phyloP scores from a whole-genome alignment of 805 yeast species.

The Clavispora vitiphila region DNA sequence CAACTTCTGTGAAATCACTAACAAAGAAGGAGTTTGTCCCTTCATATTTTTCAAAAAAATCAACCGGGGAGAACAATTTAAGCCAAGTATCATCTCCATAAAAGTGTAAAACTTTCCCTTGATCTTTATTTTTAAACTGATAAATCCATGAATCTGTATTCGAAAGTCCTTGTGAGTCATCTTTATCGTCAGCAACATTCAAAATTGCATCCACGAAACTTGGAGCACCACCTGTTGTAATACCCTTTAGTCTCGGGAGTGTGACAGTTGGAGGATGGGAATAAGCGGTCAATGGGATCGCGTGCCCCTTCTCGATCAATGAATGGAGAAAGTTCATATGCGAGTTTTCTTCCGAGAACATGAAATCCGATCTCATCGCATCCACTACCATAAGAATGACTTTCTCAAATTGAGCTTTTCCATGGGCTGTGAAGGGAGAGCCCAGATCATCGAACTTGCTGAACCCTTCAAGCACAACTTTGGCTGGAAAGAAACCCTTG shows the following conservation, averaged over 20 bases:
- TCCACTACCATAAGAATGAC: conserved; percentile 84
- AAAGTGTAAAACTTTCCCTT: conserved; percentile 56
- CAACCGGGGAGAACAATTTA: conserved; percentile 65
- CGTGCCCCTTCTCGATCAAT: conserved; percentile 60
- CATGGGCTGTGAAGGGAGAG: conserved; percentile 11
- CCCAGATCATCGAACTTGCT: conserved; percentile 25
- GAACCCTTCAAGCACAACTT: conserved; percentile 64
- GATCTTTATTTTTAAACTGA: conserved; percentile 46
- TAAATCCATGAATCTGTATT: conserved; percentile 84
- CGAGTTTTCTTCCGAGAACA: conserved; percentile 57
- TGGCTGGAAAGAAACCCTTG: conserved; percentile 89
- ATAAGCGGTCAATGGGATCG: conserved; percentile 84
- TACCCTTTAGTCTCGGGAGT: conserved; percentile 85
- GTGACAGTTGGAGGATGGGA: conserved; percentile 97
- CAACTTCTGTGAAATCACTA: conserved; percentile 92
- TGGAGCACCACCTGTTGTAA: conserved; percentile 93
- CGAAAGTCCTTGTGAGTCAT: conserved; percentile 58
- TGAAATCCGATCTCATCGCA: conserved; percentile 86
- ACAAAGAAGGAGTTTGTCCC: conserved; percentile 95
- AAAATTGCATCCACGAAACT: conserved; percentile 90
- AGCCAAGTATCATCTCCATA: conserved; percentile 99
- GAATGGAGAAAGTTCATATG: conserved; percentile 63
- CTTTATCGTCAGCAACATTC: conserved; percentile 88
- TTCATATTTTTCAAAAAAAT: conserved; percentile 57
- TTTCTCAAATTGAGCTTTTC: conserved; percentile 51